Evolutionary conservation across 108 stramenopile genomes (phyloP).

Genomic region (Pseudonitzschia pungens): DNA sequence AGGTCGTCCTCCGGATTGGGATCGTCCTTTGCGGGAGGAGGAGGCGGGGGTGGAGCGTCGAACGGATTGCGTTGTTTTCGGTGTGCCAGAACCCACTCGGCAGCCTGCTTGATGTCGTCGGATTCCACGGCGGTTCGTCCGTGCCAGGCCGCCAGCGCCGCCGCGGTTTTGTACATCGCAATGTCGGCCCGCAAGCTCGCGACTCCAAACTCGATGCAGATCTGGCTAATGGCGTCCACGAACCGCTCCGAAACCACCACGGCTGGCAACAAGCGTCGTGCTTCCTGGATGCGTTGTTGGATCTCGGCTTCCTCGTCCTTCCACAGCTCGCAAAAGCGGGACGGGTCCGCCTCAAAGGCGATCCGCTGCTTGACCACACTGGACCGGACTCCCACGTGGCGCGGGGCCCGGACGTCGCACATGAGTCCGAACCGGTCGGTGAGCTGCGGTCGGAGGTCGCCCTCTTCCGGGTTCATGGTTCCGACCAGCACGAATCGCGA

Average conservation of each 20-base stretch:
- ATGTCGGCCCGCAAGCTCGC: slow-evolving; percentile 27
- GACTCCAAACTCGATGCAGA: slow-evolving; percentile 22
- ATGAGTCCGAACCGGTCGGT: slow-evolving; percentile 29
- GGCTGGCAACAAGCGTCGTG: not conserved
- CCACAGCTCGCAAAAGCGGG: not conserved
- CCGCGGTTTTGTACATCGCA: slow-evolving; percentile 20
- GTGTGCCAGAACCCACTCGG: slow-evolving; percentile 20
- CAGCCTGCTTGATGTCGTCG: slow-evolving; percentile 18
- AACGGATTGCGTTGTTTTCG: slow-evolving; percentile 9
- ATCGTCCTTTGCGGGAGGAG: not conserved
- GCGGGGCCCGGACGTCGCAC: slow-evolving; percentile 19
- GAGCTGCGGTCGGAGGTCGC: slow-evolving; percentile 31
- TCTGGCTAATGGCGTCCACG: not conserved
- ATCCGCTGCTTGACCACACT: slow-evolving; percentile 27
- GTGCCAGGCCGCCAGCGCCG: slow-evolving; percentile 27
- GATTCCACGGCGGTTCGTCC: slow-evolving; percentile 1
- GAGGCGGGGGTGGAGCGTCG: slow-evolving; percentile 3
- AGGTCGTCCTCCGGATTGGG: not conserved
- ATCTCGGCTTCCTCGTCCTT: not conserved
- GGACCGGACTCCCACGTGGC: slow-evolving; percentile 3
- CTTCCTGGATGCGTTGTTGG: not conserved
- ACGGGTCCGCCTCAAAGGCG: slow-evolving; percentile 19
- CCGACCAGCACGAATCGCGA: slow-evolving; percentile 29
- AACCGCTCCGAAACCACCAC: slow-evolving; percentile 2
- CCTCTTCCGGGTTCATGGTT: slow-evolving; percentile 37